These are phyloP conservation scores for Lepidium sativum DNA, from an alignment of 345 rosid genomes.

Conservation along the genomic window DNA sequence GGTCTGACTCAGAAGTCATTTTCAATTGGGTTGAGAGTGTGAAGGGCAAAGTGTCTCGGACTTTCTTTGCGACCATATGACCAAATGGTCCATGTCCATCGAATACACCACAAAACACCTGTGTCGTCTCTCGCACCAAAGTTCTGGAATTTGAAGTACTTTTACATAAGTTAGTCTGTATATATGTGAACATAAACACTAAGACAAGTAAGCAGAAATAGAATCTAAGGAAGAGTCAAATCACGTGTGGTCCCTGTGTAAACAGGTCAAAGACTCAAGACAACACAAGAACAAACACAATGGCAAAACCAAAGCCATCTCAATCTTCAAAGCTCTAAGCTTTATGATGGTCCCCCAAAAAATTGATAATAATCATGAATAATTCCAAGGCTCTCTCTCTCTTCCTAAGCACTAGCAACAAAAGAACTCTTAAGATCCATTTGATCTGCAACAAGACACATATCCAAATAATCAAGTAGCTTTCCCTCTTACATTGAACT, in stretches of 20 bases:
- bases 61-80: constrained; percentile 91
- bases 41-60: constrained; percentile 74
- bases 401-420: constrained; percentile 18
- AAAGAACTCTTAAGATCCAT: constrained; percentile 4
- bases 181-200: background rate
- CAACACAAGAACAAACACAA: constrained; percentile 26
- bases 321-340: constrained; percentile 15
- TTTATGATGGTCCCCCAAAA: constrained; percentile 15
- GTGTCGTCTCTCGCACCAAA: constrained; percentile 61
- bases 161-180: background rate
- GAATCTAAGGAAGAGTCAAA: background rate
- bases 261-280: constrained; percentile 21
- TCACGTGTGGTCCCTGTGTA: constrained; percentile 16
- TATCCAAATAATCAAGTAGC: background rate
- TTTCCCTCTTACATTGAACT: background rate
- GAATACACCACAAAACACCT: constrained; percentile 81
- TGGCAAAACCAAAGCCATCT: constrained; percentile 12
- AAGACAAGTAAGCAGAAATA: background rate
- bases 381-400: constrained; percentile 12
- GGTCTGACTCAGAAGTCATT: constrained; percentile 26
- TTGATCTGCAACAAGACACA: constrained; percentile 2
- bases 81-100: constrained; percentile 98
- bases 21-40: constrained; percentile 55
- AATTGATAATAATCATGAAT: background rate
- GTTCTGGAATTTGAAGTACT: constrained; percentile 44